A percentile compares a stretch with the other conserved stretches of the same genome.
Evolutionary conservation across 441 rosid species (phyloP).

Genomic region (Euphorbia schlechtendalii): DNA sequence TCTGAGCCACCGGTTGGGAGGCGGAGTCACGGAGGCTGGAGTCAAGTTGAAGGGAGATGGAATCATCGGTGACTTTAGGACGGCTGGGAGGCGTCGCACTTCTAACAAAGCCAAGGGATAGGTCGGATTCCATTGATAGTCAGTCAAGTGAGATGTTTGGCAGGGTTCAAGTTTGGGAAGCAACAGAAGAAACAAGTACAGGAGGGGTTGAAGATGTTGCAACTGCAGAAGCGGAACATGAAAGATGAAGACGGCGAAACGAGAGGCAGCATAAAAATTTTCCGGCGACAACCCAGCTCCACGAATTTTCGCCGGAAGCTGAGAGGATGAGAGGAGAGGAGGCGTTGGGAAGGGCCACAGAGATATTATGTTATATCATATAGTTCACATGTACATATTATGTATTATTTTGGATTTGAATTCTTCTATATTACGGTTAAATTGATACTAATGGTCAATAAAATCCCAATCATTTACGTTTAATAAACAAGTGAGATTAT

Average conservation of each 20-base stretch:
- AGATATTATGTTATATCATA: too few species aligned
- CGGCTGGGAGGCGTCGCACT: slow-evolving; percentile 30
- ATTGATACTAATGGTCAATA: too few species aligned
- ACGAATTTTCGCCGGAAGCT: neutral
- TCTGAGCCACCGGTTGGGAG: slow-evolving; percentile 20
- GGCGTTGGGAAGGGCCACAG: too few species aligned
- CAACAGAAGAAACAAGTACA: slow-evolving; percentile 21
- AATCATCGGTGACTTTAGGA: slow-evolving; percentile 34
- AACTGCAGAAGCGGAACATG: slow-evolving; percentile 4
- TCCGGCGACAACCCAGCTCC: neutral
- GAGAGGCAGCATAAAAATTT: neutral
- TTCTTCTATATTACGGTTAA: too few species aligned
- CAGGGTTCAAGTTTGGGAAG: slow-evolving; percentile 5
- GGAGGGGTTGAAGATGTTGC: slow-evolving; percentile 11
- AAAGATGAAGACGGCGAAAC: neutral
- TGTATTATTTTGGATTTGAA: too few species aligned
- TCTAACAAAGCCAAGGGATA: slow-evolving; percentile 33
- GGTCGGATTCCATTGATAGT: slow-evolving; percentile 32
- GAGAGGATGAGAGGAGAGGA: neutral
- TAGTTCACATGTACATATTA: too few species aligned
- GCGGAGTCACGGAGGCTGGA: slow-evolving; percentile 28
- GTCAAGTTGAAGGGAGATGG: slow-evolving; percentile 35
- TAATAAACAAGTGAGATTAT: too few species aligned
- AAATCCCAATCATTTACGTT: too few species aligned
- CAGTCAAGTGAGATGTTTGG: neutral